Conservation (phyloP, 2,329 filamentous ascomycete genomes). For the Tolypocladium cylindrosporum region DNA sequence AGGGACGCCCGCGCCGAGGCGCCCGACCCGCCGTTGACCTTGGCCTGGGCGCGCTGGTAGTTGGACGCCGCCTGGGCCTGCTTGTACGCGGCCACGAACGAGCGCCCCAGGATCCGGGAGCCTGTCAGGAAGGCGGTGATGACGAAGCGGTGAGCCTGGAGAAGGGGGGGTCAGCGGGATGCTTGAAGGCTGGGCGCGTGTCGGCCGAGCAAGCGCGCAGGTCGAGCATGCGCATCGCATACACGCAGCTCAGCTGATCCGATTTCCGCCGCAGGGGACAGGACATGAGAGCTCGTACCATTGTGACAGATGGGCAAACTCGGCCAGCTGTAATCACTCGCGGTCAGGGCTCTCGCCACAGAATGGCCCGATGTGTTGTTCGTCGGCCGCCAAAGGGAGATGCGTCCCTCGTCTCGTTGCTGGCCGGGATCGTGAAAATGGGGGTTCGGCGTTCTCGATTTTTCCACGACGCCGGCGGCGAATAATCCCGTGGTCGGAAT, state of each 20-base stretch:
- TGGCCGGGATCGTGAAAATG: slow-evolving; percentile 11
- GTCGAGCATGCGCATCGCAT: not conserved
- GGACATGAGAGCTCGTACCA: not conserved
- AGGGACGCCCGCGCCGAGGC: slow-evolving; percentile 41
- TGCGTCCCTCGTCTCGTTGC: slow-evolving; percentile 15
- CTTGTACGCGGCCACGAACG: slow-evolving; percentile 89
- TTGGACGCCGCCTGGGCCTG: slow-evolving; percentile 83
- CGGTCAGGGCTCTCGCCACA: not conserved
- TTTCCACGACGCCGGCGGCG: slow-evolving; percentile 15
- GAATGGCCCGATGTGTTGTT: not conserved
- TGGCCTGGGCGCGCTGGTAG: slow-evolving; percentile 65
- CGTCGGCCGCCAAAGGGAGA: slow-evolving; percentile 2
- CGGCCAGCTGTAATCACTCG: not conserved
- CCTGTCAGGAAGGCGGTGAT: slow-evolving; percentile 89
- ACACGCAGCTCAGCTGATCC: not conserved
- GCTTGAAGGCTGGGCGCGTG: not conserved
- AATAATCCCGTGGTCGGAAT: slow-evolving; percentile 19
- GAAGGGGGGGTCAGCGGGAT: slow-evolving; percentile 6
- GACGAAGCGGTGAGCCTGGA: slow-evolving; percentile 75
- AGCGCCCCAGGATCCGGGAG: slow-evolving; percentile 82
- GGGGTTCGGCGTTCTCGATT: slow-evolving; percentile 12
- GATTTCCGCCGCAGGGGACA: not conserved
- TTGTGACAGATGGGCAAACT: slow-evolving; percentile 8
- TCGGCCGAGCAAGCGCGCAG: not conserved
- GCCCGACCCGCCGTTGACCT: slow-evolving; percentile 44